phyloP scores from a whole-genome alignment of 441 rosid genomes.

The Erodium chrysanthum region DNA sequence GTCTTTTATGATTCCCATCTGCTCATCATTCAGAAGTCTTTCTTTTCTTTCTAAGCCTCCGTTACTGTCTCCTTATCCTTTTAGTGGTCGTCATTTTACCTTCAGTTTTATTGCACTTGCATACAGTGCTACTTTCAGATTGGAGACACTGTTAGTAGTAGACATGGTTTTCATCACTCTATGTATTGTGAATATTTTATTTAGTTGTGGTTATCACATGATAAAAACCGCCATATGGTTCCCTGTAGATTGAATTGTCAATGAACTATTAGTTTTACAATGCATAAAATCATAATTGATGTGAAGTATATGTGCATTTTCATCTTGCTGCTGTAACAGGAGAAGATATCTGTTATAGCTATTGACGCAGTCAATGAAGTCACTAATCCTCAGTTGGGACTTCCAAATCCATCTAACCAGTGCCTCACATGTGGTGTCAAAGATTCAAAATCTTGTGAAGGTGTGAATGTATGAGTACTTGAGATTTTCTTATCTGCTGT shows the following conservation, averaged over 20 bases:
- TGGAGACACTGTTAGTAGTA: too few relatives aligned
- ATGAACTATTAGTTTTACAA: neutral
- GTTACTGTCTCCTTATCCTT: neutral
- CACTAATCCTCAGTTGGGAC: slow-evolving; percentile 62
- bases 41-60: neutral
- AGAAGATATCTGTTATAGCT: slow-evolving; percentile 35
- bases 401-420: slow-evolving; percentile 55
- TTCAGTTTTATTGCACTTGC: neutral
- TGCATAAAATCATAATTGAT: neutral
- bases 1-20: neutral
- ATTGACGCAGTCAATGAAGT: slow-evolving; percentile 49
- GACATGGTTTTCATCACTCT: neutral
- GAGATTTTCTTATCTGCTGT: slow-evolving; percentile 9
- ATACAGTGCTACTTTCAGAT: neutral
- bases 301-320: neutral
- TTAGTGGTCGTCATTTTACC: neutral
- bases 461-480: slow-evolving; percentile 28
- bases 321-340: slow-evolving; percentile 37
- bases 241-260: neutral
- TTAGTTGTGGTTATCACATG: neutral
- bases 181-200: neutral
- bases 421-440: slow-evolving; percentile 67
- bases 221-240: neutral
- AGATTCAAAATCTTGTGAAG: slow-evolving; percentile 63
- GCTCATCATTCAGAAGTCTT: neutral